A percentile compares a stretch with the other conserved stretches of the same genome.
These are phyloP conservation scores for Grosmannia huntii DNA, from an alignment of 2,329 filamentous ascomycete species.

Conservation along the genomic window DNA sequence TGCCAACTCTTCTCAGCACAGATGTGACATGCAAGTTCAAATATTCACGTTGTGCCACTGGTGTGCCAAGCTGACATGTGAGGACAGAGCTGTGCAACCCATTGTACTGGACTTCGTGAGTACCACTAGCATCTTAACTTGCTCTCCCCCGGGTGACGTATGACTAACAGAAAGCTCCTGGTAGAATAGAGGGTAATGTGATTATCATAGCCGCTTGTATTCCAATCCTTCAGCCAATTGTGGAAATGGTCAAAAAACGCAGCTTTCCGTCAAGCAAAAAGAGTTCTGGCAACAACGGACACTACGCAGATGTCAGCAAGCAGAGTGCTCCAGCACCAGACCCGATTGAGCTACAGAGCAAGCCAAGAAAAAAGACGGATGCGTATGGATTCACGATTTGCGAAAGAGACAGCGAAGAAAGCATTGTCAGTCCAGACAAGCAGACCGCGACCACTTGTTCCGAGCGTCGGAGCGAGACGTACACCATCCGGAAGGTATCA, in stretches of 20 bases:
- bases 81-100: not conserved
- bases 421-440: not conserved
- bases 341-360: not conserved
- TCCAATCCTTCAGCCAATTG: slow-evolving; percentile 13
- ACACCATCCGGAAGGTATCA: not conserved
- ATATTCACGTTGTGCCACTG: not conserved
- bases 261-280: not conserved
- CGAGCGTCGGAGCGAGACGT: not conserved
- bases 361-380: not conserved
- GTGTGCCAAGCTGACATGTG: not conserved
- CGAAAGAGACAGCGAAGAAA: not conserved
- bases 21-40: not conserved
- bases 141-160: not conserved
- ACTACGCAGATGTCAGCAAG: not conserved
- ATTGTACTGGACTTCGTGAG: slow-evolving; percentile 1
- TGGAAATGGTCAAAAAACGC: not conserved
- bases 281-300: not conserved
- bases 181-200: slow-evolving; percentile 8
- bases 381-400: not conserved
- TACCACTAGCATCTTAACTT: not conserved
- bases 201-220: slow-evolving; percentile 23
- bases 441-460: not conserved
- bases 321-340: not conserved
- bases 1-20: not conserved
- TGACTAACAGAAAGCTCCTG: not conserved